Evolutionary conservation across 805 yeast species (phyloP).

Genomic region (Candida ulmi): DNA sequence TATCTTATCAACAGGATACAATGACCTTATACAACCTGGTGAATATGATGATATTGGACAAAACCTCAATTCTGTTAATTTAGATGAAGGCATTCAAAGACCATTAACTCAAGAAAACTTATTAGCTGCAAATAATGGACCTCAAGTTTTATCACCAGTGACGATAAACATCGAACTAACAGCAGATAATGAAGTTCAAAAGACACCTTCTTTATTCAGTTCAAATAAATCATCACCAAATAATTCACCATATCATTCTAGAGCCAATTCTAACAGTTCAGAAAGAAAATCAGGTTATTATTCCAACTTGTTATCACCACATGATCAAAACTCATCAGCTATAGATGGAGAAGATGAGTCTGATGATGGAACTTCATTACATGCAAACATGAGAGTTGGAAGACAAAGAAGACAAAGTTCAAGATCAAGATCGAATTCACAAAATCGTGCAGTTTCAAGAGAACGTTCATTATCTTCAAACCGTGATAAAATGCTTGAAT

Average conservation of each 20-base stretch:
- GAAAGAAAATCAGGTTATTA: slow-evolving; percentile 20
- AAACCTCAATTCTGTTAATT: slow-evolving; percentile 2
- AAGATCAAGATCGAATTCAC: slow-evolving; percentile 25
- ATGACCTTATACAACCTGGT: slow-evolving; percentile 1
- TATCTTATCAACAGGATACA: slow-evolving; percentile 1
- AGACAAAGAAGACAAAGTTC: slow-evolving; percentile 32
- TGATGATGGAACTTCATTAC: neutral
- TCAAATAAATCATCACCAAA: slow-evolving; percentile 31
- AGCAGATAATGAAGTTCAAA: slow-evolving; percentile 34
- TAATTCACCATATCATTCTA: slow-evolving; percentile 30
- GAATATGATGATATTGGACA: slow-evolving; percentile 3
- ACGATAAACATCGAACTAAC: slow-evolving; percentile 30
- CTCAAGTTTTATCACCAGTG: slow-evolving; percentile 14
- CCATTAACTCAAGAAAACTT: slow-evolving; percentile 19
- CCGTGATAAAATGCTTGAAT: slow-evolving; percentile 54
- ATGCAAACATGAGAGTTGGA: slow-evolving; percentile 16
- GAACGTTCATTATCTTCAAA: slow-evolving; percentile 26
- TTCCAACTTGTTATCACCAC: slow-evolving; percentile 6
- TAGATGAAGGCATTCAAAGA: slow-evolving; percentile 3
- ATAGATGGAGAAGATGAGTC: slow-evolving; percentile 14
- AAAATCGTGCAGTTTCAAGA: slow-evolving; percentile 17
- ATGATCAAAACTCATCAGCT: slow-evolving; percentile 9
- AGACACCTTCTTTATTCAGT: slow-evolving; percentile 52
- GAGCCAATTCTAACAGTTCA: slow-evolving; percentile 25
- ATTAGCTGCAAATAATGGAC: slow-evolving; percentile 3